Base-by-base conservation (phyloP, 345 rosid genomes). In the Syzygium aromaticum region DNA sequence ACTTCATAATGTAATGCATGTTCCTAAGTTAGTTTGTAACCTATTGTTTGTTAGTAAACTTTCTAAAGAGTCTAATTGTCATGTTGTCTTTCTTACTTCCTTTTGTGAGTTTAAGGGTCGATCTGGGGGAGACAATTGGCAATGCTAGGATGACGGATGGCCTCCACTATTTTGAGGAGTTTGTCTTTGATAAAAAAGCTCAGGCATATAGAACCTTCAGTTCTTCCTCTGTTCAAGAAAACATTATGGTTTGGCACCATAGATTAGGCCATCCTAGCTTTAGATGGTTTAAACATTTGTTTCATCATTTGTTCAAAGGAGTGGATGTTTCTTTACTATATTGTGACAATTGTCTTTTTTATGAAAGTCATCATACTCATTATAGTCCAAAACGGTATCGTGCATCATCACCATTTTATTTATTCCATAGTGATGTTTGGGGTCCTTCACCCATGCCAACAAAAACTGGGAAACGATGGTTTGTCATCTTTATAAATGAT, bases 391-490 rank as follows among this genome's bases (percentile, higher is more conserved):
- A 43, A 43, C 0, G 4, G 0, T 22, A 80, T 40, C 0, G 5
- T 25, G 1, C 21, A 22, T 82, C 5, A 46, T 43, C 9, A 82
- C 84, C 30, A 46, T 46, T 82, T 43, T 82, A 51, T 82, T 43
- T 80, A 40, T 43, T 80, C 52, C 52, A 46, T 80, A 43, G 28
- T 16, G 5, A 80, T 46, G 84, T 80, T 82, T 23, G 19, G 53
- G 84, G 84, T 43, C 53, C 30, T 82, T 46, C 53, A 82, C 4
- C 16, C 1, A 0, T 46, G 28, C 3, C 53, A 43, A 82, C 84
- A 43, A 43, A 22, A 43, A 23, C 0, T 0, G 2, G 6, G 21
- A 80, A 22, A 51, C 2, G 3, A 46, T 15, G 19, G 84, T 46
- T 82, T 82, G 53, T 51, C 16, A 6, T 28, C 1, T 82, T 22